These are phyloP conservation scores for Phallus indusiatus DNA, from an alignment of 768 basidiomycete genomes.

Conservation along the genomic window DNA sequence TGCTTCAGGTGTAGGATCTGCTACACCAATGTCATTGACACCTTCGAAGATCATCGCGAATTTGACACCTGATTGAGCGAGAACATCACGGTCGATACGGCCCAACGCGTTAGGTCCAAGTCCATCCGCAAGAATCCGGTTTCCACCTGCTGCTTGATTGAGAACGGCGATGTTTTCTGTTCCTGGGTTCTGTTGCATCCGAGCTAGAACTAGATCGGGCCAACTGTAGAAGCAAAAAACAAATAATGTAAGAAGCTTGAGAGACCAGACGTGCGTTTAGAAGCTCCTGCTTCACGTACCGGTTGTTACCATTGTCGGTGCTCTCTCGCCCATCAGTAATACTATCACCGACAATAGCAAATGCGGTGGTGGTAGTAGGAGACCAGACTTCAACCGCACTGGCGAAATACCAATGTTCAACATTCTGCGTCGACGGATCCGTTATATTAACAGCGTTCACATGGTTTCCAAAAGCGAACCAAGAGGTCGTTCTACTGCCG, in stretches of 20 bases:
- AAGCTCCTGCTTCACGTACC: constrained; percentile 23
- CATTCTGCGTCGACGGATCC: constrained; percentile 21
- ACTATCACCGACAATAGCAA: constrained; percentile 42
- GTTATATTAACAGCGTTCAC: constrained; percentile 28
- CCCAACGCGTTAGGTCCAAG: constrained; percentile 38
- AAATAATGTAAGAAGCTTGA: background rate
- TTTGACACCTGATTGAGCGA: constrained; percentile 35
- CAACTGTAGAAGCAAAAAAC: constrained; percentile 21
- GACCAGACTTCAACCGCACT: constrained; percentile 35
- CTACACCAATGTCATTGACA: constrained; percentile 44
- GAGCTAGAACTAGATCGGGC: constrained; percentile 39
- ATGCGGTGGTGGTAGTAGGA: constrained; percentile 19
- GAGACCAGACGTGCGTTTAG: too few species aligned
- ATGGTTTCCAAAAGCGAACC: constrained; percentile 26
- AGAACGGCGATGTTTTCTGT: constrained; percentile 31
- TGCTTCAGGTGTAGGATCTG: constrained; percentile 22
- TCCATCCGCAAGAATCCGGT: constrained; percentile 40
- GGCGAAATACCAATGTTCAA: constrained; percentile 35
- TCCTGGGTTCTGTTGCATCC: constrained; percentile 27
- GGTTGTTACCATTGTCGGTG: constrained; percentile 34
- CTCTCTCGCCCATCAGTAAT: constrained; percentile 45
- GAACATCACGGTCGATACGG: constrained; percentile 43
- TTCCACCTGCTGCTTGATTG: constrained; percentile 46
- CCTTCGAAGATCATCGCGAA: constrained; percentile 45
- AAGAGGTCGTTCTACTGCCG: constrained; percentile 39